A percentile compares a stretch with the other conserved stretches of the same genome.
Evolutionary conservation across 1,284 basidiomycete species (phyloP).

Genomic region (Moesziomyces sp.): DNA sequence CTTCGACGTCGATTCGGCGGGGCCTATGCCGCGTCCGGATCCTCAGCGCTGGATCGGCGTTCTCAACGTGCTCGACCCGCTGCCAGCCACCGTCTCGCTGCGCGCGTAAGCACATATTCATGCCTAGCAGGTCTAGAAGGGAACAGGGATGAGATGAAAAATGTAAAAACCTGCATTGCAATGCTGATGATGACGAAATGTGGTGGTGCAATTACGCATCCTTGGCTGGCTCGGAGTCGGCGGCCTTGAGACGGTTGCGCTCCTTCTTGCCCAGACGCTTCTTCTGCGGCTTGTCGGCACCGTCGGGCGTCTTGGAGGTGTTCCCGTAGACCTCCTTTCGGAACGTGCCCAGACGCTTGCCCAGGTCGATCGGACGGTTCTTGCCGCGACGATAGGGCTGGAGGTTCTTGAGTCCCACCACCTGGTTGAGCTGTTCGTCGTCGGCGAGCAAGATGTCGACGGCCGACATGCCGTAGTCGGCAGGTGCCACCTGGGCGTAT

Average conservation of each 20-base stretch:
- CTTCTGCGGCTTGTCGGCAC: slow-evolving; percentile 68
- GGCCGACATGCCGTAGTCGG: slow-evolving; percentile 80
- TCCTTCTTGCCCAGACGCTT: slow-evolving; percentile 66
- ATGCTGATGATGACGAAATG: too few relatives aligned
- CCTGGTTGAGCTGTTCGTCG: slow-evolving; percentile 90
- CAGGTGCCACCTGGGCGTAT: slow-evolving; percentile 79
- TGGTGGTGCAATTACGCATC: neutral
- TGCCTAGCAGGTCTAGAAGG: too few relatives aligned
- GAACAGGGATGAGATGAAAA: too few relatives aligned
- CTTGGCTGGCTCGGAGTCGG: slow-evolving; percentile 5
- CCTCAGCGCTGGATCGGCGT: slow-evolving; percentile 17
- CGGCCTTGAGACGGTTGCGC: slow-evolving; percentile 48
- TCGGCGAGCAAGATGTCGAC: slow-evolving; percentile 91
- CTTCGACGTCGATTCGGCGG: slow-evolving; percentile 9
- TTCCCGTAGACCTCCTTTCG: slow-evolving; percentile 70
- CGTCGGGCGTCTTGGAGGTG: slow-evolving; percentile 26
- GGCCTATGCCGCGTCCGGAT: slow-evolving; percentile 15
- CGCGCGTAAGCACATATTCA: neutral
- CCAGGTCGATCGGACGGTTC: slow-evolving; percentile 74
- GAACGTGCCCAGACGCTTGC: slow-evolving; percentile 79
- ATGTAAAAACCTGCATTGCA: too few relatives aligned
- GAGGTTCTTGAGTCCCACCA: slow-evolving; percentile 86
- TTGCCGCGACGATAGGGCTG: slow-evolving; percentile 83
- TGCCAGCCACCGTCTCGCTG: slow-evolving; percentile 11
- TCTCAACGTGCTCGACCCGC: slow-evolving; percentile 5